Evolutionary conservation across 2,329 filamentous ascomycete genomes (phyloP), one percentile per base, ranked within the genome.

Genomic region (Epichloe brachyelytri): DNA sequence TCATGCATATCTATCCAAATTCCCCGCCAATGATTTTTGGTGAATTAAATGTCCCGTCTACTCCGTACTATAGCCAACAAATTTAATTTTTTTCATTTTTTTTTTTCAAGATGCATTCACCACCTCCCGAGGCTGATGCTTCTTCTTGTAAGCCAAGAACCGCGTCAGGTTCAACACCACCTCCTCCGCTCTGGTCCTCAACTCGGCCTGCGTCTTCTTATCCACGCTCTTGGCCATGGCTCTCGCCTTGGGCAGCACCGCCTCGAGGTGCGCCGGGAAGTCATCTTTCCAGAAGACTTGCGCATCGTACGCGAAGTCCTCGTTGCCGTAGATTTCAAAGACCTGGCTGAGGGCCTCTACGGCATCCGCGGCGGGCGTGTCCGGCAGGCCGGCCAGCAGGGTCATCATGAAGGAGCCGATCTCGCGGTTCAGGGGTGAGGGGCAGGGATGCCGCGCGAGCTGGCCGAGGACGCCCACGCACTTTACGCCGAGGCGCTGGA

Each of bases 291-390:
- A 83, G 64, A 85, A 86, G 2, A 85, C 80, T 26, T 76, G 72
- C 52, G 68, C 70, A 60, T 85, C 82, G 60, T 76, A 82, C 11
- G 72, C 67, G 50, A 69, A 72, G 12, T 70, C 71, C 62, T 81
- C 79, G 60, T 85, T 78, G 26, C 74, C 77, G 64, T 85, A 86
- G 7, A 86, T 73, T 57, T 85, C 82, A 57, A 83, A 83, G 17
- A 86, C 55, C 63, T 83, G 79, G 64, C 85, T 79, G 43, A 85
- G 66, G 15, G 79, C 78, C 65, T 85, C 82, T 34, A 85, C 73
- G 5, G 72, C 71, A 44, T 83, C 78, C 2, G 79, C 80, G 2
- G 73, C 65, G 2, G 78, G 70, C 1, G 75, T 76, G 43, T 74
- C 67, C 5, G 79, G 77, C 17, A 78, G 66, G 10, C 65, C 64